Evolutionary conservation across 768 basidiomycete genomes (phyloP), one percentile per base, ranked within the genome.

Genomic region (Podaxis sp.): DNA sequence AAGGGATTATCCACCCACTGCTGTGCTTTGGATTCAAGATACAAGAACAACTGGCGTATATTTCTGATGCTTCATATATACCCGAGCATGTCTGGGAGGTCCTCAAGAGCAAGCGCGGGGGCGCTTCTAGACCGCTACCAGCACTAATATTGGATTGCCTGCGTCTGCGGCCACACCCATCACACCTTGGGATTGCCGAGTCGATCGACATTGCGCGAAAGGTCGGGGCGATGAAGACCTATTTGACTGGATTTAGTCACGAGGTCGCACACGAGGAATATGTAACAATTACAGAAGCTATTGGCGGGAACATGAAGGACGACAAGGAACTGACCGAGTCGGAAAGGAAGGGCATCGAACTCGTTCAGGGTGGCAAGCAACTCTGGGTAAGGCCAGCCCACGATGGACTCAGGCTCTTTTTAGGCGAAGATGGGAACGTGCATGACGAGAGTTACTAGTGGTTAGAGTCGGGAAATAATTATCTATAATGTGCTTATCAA

Each of bases 61-160:
- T 96, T 63, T 89, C 90, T 28, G 95, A 97, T 72, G 90, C 89
- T 46, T 92, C 90, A 8, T 75, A 83, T 67, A 90, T 96, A 59
- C 93, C 95, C 1, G 84, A 89, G 7, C 80, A 84, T 39, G 83
- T 86, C 44, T 93, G 90, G 90, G 68, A 73, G 19, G 68, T 86
- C 56, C 74, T 88, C 64, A 66, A 53, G 55, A 68, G 65, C 30
- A 63, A 66, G 48, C 62, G 59, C 26, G 66, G 62, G 36, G 68
- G 65, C 28, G 61, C 59, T 38, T 48, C 46, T 48, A 56, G 61
- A 40, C 74, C 72, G 11, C 71, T 85, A 39, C 79, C 87, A 1
- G 80, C 92, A 26, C 79, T 90, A 63, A 83, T 95, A 54, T 78
- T 95, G 42, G 94, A 96, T 72, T 92, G 91, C 66, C 77, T 96